Percentiles rank a stretch among this genome's conserved stretches.
Conservation (phyloP, 2,329 filamentous ascomycete genomes). For the Fusarium dlaminii region DNA sequence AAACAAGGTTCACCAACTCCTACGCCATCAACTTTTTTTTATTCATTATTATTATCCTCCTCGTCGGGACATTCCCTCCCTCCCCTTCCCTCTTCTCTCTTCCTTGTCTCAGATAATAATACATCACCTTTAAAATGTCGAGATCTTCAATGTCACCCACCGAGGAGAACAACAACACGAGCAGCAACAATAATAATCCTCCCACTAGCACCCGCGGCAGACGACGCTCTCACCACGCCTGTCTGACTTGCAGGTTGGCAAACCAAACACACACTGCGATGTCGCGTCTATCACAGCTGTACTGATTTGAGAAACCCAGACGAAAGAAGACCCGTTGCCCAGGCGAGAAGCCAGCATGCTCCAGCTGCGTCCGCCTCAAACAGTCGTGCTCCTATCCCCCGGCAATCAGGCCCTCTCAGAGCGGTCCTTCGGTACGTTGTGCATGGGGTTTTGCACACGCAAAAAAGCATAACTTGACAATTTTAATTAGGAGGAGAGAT, state of each 20-base stretch:
- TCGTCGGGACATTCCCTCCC: neutral
- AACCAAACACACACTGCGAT: neutral
- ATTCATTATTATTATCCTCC: neutral
- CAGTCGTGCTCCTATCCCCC: constrained; percentile 58
- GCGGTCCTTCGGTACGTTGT: constrained; percentile 55
- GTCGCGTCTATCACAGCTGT: neutral
- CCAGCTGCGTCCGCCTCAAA: constrained; percentile 59
- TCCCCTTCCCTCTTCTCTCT: neutral
- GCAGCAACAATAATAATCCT: constrained; percentile 1
- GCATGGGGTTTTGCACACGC: constrained; percentile 7
- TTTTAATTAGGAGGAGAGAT: constrained; percentile 56
- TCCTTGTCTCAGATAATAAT: neutral
- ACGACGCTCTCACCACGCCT: constrained; percentile 54
- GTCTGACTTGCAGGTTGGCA: constrained; percentile 58
- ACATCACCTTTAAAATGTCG: neutral
- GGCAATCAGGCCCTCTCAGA: constrained; percentile 49
- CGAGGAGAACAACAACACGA: constrained; percentile 40
- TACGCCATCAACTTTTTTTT: neutral
- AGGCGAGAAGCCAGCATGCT: constrained; percentile 61
- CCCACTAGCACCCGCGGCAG: constrained; percentile 44
- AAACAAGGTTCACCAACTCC: constrained; percentile 16
- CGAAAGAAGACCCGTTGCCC: constrained; percentile 63
- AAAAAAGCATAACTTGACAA: constrained; percentile 27
- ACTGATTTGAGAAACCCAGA: constrained; percentile 34
- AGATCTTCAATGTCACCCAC: constrained; percentile 45